Percentiles rank a stretch among this genome's conserved stretches.
These are phyloP conservation scores for Umbellularia californica DNA, from an alignment of 164 flowering plant species.

Conservation along the genomic window DNA sequence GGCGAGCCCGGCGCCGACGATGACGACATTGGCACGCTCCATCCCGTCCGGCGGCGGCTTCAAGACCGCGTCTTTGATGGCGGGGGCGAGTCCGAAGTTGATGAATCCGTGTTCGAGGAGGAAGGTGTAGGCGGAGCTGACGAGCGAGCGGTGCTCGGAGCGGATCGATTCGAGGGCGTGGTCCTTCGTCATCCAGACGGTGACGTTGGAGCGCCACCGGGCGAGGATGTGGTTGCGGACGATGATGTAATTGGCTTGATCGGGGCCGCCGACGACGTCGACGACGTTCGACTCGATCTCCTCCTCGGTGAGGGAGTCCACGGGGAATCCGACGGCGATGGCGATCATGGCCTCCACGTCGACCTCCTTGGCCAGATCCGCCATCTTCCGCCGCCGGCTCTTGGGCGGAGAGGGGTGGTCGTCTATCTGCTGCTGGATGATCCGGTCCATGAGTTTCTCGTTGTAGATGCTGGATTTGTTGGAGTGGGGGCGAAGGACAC, in stretches of 20 bases:
- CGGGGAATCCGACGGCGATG: constrained; percentile 83
- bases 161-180: constrained; percentile 68
- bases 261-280: constrained; percentile 53
- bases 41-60: constrained; percentile 20
- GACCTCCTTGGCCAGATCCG: constrained; percentile 58
- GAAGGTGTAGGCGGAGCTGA: constrained; percentile 60
- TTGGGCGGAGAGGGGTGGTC: constrained; percentile 30
- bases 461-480: constrained; percentile 29
- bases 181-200: constrained; percentile 62
- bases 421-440: constrained; percentile 36
- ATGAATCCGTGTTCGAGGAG: constrained; percentile 80
- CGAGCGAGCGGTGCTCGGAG: constrained; percentile 56
- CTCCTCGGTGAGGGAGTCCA: constrained; percentile 86
- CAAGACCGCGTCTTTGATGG: constrained; percentile 44
- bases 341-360: constrained; percentile 86
- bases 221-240: constrained; percentile 87
- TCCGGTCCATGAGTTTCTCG: constrained; percentile 34
- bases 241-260: constrained; percentile 77
- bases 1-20: constrained; percentile 87
- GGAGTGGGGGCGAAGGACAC: constrained; percentile 42
- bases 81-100: constrained; percentile 76
- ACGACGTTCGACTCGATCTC: constrained; percentile 85
- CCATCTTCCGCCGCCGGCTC: constrained; percentile 40
- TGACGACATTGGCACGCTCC: constrained; percentile 44
- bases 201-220: constrained; percentile 77